phyloP scores from a whole-genome alignment of 2,329 filamentous ascomycete species.

The Conoideocrella luteorostrata region DNA sequence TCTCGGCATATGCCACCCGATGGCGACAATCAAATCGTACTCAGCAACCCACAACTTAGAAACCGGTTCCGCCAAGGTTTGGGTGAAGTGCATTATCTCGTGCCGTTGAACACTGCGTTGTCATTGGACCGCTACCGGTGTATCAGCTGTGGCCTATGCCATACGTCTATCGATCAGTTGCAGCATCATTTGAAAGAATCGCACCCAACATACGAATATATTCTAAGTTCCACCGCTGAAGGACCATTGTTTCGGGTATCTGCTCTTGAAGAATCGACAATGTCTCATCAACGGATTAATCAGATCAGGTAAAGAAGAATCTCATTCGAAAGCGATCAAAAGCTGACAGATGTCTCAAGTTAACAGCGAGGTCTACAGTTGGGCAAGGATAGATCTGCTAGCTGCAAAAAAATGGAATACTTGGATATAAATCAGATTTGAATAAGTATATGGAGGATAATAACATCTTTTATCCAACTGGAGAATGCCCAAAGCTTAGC shows the following conservation, averaged over 20 bases:
- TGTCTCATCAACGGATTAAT: constrained; percentile 30
- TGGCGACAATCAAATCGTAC: constrained; percentile 53
- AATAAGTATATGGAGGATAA: too few species aligned
- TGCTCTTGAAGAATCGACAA: constrained; percentile 19
- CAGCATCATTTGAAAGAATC: constrained; percentile 39
- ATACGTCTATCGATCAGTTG: constrained; percentile 42
- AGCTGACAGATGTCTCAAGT: too few species aligned
- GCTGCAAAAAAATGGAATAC: too few species aligned
- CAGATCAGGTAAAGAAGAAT: constrained; percentile 36
- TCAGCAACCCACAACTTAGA: constrained; percentile 51
- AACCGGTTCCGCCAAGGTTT: constrained; percentile 29
- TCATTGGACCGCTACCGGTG: constrained; percentile 44
- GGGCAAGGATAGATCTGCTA: too few species aligned
- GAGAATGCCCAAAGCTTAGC: too few species aligned
- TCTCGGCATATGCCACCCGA: constrained; percentile 44
- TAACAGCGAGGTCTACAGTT: too few species aligned
- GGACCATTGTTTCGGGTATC: constrained; percentile 34
- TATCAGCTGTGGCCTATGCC: constrained; percentile 41
- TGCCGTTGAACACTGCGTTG: constrained; percentile 37
- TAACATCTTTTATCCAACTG: too few species aligned
- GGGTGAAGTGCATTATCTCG: constrained; percentile 39
- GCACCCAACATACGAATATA: constrained; percentile 41
- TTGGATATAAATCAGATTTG: too few species aligned
- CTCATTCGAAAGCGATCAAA: too few species aligned
- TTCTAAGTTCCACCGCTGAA: constrained; percentile 28